phyloP scores from a whole-genome alignment of 495 filamentous ascomycete genomes.

The Stereocaulon alpinum region DNA sequence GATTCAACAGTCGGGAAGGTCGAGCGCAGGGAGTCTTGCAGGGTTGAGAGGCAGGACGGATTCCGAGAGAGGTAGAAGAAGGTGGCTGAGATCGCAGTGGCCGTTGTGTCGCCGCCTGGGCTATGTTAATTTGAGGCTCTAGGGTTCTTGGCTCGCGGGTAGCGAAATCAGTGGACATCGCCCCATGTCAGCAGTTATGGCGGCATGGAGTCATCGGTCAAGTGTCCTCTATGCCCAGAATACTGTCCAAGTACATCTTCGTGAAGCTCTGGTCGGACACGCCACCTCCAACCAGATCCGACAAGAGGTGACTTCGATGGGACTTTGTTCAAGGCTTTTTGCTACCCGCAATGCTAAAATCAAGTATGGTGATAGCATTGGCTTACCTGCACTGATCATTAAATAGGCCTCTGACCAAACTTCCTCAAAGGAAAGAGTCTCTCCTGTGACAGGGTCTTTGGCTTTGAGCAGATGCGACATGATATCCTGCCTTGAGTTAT shows the following conservation, averaged over 20 bases:
- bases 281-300: no score
- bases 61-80: constrained; percentile 52
- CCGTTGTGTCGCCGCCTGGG: constrained; percentile 48
- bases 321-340: no score
- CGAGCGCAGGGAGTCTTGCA: constrained; percentile 43
- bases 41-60: constrained; percentile 27
- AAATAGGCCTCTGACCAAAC: constrained; percentile 64
- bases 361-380: neutral
- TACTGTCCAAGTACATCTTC: no score
- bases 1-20: constrained; percentile 44
- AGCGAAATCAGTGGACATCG: no score
- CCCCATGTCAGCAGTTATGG: no score
- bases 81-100: constrained; percentile 45
- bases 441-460: constrained; percentile 49
- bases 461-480: constrained; percentile 50
- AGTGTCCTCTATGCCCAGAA: no score
- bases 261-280: no score
- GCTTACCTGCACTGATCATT: constrained; percentile 36
- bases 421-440: constrained; percentile 54
- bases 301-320: no score
- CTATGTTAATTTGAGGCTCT: neutral
- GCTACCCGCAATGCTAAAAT: neutral
- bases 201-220: no score
- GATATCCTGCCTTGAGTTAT: constrained; percentile 54
- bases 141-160: no score